These are phyloP conservation scores for Lodderomyces jiufengensis DNA, from an alignment of 1,139 yeast genomes.

Conservation along the genomic window DNA sequence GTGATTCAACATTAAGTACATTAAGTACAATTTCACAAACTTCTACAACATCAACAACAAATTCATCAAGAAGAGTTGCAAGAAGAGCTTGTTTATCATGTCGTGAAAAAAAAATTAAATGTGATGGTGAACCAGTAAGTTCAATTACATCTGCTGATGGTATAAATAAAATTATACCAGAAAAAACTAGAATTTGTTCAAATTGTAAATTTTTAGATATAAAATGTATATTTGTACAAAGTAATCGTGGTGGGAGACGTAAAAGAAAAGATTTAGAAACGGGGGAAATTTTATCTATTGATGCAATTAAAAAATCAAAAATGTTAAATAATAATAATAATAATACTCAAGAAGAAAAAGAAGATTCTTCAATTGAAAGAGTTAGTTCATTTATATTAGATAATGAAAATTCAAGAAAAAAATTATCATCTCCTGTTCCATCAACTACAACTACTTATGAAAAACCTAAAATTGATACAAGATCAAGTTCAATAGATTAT, in stretches of 20 bases:
- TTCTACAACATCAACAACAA: background rate
- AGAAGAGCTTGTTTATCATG: constrained; percentile 60
- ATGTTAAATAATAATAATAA: background rate
- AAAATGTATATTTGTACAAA: constrained; percentile 56
- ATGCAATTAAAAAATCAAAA: constrained; percentile 3
- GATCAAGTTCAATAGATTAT: background rate
- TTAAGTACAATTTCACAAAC: too few species aligned
- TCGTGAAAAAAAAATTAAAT: constrained; percentile 59
- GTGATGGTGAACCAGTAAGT: constrained; percentile 53
- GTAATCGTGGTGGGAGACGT: constrained; percentile 58
- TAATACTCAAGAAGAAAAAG: background rate
- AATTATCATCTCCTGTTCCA: constrained; percentile 7
- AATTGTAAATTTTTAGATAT: constrained; percentile 48
- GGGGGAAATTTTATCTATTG: background rate
- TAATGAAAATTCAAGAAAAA: constrained; percentile 4
- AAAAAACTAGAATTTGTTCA: constrained; percentile 34
- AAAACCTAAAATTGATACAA: background rate
- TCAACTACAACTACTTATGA: background rate
- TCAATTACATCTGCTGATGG: constrained; percentile 18
- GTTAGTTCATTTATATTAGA: constrained; percentile 10
- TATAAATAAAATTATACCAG: constrained; percentile 15
- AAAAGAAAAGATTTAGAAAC: constrained; percentile 27
- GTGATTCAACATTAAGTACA: too few species aligned
- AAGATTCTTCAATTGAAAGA: constrained; percentile 8
- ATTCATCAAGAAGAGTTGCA: constrained; percentile 34